Percentiles rank a stretch among this genome's conserved stretches.
These are phyloP conservation scores for Plasmodium vinckei DNA, from an alignment of 169 alveolate genomes.

Conservation along the genomic window DNA sequence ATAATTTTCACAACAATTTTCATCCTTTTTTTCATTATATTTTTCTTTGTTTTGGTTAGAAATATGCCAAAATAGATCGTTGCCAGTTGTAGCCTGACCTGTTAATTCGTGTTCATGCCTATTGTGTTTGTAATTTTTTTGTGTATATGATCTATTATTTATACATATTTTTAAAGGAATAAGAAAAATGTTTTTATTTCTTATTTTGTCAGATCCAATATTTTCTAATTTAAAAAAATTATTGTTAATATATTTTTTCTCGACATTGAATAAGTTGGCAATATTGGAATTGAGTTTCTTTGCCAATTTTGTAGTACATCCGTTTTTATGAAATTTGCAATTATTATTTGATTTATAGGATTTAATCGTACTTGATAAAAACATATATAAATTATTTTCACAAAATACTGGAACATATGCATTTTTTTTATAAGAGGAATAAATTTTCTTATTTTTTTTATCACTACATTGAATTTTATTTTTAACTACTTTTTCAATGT, in stretches of 20 bases:
- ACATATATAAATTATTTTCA: slow-evolving; percentile 28
- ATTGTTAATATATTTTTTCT: neutral
- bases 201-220: slow-evolving; percentile 24
- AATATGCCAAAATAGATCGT: too few species aligned
- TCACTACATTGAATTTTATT: neutral
- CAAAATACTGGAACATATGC: slow-evolving; percentile 26
- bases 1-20: too few species aligned
- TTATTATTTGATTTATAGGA: neutral
- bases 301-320: slow-evolving; percentile 14
- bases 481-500: neutral
- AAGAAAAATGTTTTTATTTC: slow-evolving; percentile 9
- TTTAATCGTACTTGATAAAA: slow-evolving; percentile 28
- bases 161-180: neutral
- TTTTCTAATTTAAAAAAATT: neutral
- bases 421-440: slow-evolving; percentile 14
- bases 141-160: neutral
- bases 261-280: slow-evolving; percentile 6
- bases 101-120: too few species aligned
- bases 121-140: too few species aligned
- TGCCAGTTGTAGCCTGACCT: too few species aligned
- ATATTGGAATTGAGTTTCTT: slow-evolving; percentile 1
- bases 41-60: too few species aligned
- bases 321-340: neutral
- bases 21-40: too few species aligned
- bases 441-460: neutral